Base-by-base conservation (phyloP, 75 land plant species). In the Sequoia sempervirens region DNA sequence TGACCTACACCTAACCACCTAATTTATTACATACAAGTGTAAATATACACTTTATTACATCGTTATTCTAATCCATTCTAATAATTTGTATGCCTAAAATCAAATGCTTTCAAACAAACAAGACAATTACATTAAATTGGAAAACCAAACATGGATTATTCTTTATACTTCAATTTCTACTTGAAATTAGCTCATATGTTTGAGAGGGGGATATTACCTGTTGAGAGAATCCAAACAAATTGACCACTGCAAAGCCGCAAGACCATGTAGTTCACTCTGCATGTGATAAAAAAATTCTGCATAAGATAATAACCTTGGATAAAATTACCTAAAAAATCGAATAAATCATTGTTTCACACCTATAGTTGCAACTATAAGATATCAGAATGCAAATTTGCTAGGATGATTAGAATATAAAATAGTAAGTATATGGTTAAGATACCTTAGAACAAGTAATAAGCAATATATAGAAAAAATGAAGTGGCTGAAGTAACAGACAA, bases 241-340 rank as follows among this genome's bases (percentile, higher is more conserved):
- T 82, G 98, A 91, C 92, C 93, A 89, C 83, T 92, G 93, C 84
- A 96, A 79, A 75, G 96, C 96, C 68, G 98, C 98, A 84, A 87
- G 80, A 61, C 98, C 98, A 91, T 96, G 93, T 53, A 96, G 89
- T 81, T 96, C 96, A 87, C 83, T 96, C 98, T 96, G 92, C 87
- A 85, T 68, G 30, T 72, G 12, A 78, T 11, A n/a, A n/a, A n/a
- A n/a, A 26, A 26, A 26, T 30, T 40, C 1, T 7, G 46, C n/a
- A 13, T 78, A 26, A 78, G 80, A 43, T 78, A 78, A n/a, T 45
- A 43, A 43, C 52, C n/a, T 1, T 78, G 80, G 47, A 45, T 12
- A 78, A 78, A 41, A 40, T 45, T 41, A 40, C 79, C 46, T 43
- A 18, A 78, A 45, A 26, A 38, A 43, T 23, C 2, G 26, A 13